Evolutionary conservation across 164 flowering plant genomes (phyloP).

Genomic region (Magnolia changhungtana): DNA sequence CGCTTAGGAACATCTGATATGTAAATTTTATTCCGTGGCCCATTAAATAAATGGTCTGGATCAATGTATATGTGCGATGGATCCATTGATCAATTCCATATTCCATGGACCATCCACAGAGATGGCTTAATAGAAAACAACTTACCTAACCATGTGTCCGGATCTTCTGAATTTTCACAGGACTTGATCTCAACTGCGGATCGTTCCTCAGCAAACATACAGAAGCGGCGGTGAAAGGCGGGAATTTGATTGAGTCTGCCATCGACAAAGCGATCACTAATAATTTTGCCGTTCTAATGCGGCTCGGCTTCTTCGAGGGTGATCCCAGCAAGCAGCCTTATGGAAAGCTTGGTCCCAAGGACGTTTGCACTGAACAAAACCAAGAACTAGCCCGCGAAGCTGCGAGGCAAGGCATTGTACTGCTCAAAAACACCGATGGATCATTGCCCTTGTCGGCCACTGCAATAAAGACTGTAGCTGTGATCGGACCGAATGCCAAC

Average conservation of each 20-base stretch:
- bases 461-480: conserved; percentile 67
- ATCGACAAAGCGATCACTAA: conserved; percentile 61
- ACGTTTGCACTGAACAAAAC: conserved; percentile 62
- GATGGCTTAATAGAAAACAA: too few species aligned
- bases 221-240: conserved; percentile 56
- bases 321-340: conserved; percentile 57
- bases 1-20: too few species aligned
- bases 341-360: conserved; percentile 72
- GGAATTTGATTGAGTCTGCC: conserved; percentile 47
- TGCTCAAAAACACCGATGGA: conserved; percentile 60
- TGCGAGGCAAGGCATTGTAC: conserved; percentile 91
- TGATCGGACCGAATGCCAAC: conserved; percentile 92
- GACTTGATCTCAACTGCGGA: conserved; percentile 83
- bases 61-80: too few species aligned
- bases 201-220: conserved; percentile 56
- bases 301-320: conserved; percentile 92
- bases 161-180: conserved; percentile 28
- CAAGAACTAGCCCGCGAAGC: conserved; percentile 79
- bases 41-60: too few species aligned
- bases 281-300: conserved; percentile 63
- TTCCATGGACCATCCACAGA: too few species aligned
- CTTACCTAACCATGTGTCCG: neutral
- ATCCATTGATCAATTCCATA: too few species aligned
- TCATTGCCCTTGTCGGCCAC: conserved; percentile 64
- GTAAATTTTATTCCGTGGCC: too few species aligned